Evolutionary conservation across 306 rosid species (phyloP).

Genomic region (Prosopis cineraria): DNA sequence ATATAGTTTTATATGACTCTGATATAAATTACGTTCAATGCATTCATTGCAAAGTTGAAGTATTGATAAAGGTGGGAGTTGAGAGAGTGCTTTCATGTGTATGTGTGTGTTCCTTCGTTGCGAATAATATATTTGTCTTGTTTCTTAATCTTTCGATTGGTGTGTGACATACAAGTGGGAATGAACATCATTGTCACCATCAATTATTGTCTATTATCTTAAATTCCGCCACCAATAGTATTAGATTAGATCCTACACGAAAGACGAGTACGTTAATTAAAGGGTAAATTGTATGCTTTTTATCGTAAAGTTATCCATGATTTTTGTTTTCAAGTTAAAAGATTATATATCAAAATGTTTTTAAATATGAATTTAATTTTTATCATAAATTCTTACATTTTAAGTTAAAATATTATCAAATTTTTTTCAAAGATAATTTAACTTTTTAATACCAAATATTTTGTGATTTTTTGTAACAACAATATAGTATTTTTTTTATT

Average conservation of each 20-base stretch:
- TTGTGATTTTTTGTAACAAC: background rate
- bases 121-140: background rate
- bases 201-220: background rate
- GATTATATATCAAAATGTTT: too few relatives aligned
- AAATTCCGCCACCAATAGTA: slow-evolving; percentile 23
- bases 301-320: background rate
- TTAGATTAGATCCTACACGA: background rate
- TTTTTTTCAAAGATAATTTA: background rate
- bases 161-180: background rate
- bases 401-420: background rate
- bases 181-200: background rate
- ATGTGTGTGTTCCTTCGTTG: slow-evolving; percentile 30
- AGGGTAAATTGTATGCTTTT: background rate
- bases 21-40: slow-evolving; percentile 21
- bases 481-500: background rate
- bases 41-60: slow-evolving; percentile 25
- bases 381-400: background rate
- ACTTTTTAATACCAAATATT: background rate
- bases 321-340: background rate
- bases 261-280: background rate
- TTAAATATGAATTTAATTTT: background rate
- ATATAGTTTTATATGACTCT: background rate
- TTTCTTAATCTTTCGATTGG: background rate
- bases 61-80: slow-evolving; percentile 44
- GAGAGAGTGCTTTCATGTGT: slow-evolving; percentile 56